Base-by-base conservation (phyloP, 2,329 filamentous ascomycete genomes). In the Colletotrichum tropicicola region DNA sequence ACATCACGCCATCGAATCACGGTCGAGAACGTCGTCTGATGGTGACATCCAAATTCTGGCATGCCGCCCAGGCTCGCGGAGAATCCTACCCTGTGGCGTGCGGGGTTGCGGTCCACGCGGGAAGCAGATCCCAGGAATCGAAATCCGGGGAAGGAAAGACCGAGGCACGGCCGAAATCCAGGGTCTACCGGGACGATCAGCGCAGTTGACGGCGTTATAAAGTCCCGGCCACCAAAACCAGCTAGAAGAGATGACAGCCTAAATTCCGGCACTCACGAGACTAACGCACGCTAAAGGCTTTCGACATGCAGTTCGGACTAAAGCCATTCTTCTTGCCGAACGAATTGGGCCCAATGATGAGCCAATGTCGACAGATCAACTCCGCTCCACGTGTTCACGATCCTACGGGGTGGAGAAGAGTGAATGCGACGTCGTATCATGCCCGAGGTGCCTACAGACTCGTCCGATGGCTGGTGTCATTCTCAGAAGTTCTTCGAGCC, bases 91-190 rank as follows among this genome's bases (percentile, higher is more conserved):
- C 32, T 13, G 13, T 32, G 25, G 47, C 39, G 47, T 64, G 60
- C 60, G 60, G 59, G 60, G 60, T 59, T 41, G 41, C 53, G 13
- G 19, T 10, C 30, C 37, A 52, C 28, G 30, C 39, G 47, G 55
- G 39, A 17, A n/a, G 41, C 21, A 19, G 25, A n/a, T 23, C 55
- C 47, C 23, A 44, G 41, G 32, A 53, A 27, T 17, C 48, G 35
- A 60, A 64, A 64, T 64, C 55, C 39, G 56, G 60, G 60, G 55
- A 52, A 48, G 43, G 43, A 41, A 53, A 35, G 30, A 19, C 60
- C 55, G 60, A 64, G 47, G 47, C 47, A 59, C 12, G 27, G 48
- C 55, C 55, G 55, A 64, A 15, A 15, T n/a, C 15, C 30, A 53
- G 55, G 41, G 37, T 53, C 25, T 13, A 5, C 35, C 60, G 55